These are phyloP conservation scores for Ophiocordyceps polyrhachis-furcata DNA, from an alignment of 2,329 filamentous ascomycete genomes.

Conservation along the genomic window DNA sequence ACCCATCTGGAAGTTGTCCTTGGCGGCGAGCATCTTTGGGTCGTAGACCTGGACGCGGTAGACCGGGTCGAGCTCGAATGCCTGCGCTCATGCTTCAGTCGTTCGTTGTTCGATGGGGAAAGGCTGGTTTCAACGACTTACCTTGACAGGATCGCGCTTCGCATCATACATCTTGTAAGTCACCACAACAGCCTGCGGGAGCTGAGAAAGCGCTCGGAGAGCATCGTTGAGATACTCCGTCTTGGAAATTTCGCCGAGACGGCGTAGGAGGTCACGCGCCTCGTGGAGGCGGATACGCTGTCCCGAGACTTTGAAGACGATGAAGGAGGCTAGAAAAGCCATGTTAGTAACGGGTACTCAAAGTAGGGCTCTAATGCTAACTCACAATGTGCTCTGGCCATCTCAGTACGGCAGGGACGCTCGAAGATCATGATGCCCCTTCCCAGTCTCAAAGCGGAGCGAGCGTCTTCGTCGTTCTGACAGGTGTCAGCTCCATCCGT, in stretches of 20 bases:
- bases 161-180: conserved; percentile 32
- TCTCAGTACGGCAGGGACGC: conserved; percentile 40
- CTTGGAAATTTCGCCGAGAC: conserved; percentile 24
- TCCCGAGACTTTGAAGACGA: conserved; percentile 22
- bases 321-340: conserved; percentile 25
- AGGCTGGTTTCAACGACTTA: conserved; percentile 14
- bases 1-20: background rate
- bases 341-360: conserved; percentile 9
- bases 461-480: conserved; percentile 30
- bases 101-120: background rate
- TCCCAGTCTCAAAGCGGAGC: conserved; percentile 25
- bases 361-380: conserved; percentile 1
- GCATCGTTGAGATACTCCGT: conserved; percentile 16
- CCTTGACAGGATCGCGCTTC: conserved; percentile 26
- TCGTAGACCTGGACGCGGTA: conserved; percentile 10
- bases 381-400: conserved; percentile 39
- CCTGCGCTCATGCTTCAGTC: background rate
- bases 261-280: conserved; percentile 20
- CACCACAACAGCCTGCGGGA: conserved; percentile 24
- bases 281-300: conserved; percentile 21
- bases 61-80: conserved; percentile 11
- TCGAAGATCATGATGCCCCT: conserved; percentile 31
- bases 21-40: conserved; percentile 6
- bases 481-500: background rate
- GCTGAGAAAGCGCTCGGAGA: conserved; percentile 13